Base-by-base conservation (phyloP, 2,329 filamentous ascomycete species). In the Zymoseptoria crescenta region DNA sequence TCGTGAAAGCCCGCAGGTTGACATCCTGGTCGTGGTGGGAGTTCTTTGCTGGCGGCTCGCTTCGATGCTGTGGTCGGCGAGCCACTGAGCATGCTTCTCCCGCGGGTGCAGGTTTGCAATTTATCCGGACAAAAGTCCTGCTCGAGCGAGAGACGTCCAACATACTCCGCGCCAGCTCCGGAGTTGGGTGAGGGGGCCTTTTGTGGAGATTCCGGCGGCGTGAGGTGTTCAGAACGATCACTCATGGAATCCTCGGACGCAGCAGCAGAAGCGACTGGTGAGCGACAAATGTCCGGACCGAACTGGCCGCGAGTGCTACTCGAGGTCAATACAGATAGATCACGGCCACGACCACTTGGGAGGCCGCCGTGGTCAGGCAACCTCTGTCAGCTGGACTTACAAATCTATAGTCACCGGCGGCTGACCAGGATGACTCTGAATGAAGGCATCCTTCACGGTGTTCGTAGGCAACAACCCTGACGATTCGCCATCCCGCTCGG, bases 221-320 rank as follows among this genome's bases (percentile, higher is more conserved):
- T 62, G 8, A 55, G 49, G 41, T 61, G 57, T 13, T 53, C 54
- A 19, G 20, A 50, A 51, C 59, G 52, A 27, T 49, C 19, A 49
- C 59, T 56, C 64, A 65, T 65, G 28, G 62, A 64, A 53, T 60
- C 57, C 54, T 57, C 60, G 10, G 57, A 58, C 13, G 28, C 20
- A 4, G 57, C 35, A 45, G 13, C 52, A 8, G 55, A 57, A 16
- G 56, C 27, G 3, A n/a, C 35, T 2, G 58, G 59, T 8, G 57
- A 56, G 19, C 49, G 9, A 52, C 45, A 59, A 13, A 56, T 0
- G 10, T 28, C 16, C n/a, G 16, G 35, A 52, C 28, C n/a, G 8
- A 54, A 50, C 5, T 45, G 24, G 29, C 41, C 24, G 3, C 10
- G 28, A 21, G 54, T 59, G 28, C 48, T 30, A 35, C 41, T 28